phyloP scores from a whole-genome alignment of 345 rosid species.

The Rhodomyrtus tomentosa region DNA sequence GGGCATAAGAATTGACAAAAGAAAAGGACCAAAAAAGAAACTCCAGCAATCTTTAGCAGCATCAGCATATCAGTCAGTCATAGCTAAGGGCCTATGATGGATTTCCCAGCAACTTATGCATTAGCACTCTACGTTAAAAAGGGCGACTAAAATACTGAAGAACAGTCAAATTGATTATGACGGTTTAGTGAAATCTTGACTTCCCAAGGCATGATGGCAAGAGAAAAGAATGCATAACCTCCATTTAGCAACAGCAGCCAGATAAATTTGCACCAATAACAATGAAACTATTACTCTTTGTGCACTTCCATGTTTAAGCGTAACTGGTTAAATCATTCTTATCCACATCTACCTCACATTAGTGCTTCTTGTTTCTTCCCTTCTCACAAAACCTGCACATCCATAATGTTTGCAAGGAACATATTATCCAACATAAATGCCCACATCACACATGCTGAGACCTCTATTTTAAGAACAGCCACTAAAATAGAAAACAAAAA shows the following conservation, averaged over 20 bases:
- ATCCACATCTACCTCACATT: background rate
- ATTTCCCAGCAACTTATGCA: background rate
- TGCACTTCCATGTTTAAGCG: background rate
- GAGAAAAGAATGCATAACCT: background rate
- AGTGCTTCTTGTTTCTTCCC: background rate
- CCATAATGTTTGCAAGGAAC: background rate
- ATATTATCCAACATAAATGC: background rate
- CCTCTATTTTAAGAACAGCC: background rate
- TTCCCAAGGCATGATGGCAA: background rate
- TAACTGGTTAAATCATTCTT: background rate
- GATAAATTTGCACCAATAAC: background rate
- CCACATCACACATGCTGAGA: background rate
- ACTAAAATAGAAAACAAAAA: background rate
- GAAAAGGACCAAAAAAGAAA: background rate
- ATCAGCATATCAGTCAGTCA: background rate
- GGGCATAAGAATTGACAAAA: background rate
- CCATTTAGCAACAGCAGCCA: background rate
- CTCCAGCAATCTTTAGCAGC: background rate
- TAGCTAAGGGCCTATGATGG: background rate
- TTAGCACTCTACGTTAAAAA: background rate
- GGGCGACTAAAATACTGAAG: background rate
- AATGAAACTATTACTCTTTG: background rate
- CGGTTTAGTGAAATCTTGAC: background rate
- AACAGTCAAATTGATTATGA: background rate
- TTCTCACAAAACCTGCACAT: background rate